Percentiles rank a stretch among this genome's conserved stretches.
Conservation (phyloP, 164 flowering plant genomes). For the Nelumbo lutea region DNA sequence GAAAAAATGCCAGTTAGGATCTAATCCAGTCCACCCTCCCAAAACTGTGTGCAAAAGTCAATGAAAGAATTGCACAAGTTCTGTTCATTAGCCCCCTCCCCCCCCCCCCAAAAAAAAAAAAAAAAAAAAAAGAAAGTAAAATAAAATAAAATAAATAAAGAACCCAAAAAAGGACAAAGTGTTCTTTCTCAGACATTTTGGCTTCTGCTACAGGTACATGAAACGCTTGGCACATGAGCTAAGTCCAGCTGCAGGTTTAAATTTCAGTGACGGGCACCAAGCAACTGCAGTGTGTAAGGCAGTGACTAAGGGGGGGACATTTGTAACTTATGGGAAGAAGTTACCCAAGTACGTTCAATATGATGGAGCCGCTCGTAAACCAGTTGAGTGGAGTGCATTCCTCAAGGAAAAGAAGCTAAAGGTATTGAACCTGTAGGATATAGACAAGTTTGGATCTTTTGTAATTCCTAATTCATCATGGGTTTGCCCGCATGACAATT, state of each 20-base stretch:
- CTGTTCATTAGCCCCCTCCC: too few species aligned
- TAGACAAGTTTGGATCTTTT: not conserved
- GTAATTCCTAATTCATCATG: too few species aligned
- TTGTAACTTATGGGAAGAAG: constrained; percentile 22
- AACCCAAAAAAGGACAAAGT: too few species aligned
- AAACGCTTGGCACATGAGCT: constrained; percentile 18
- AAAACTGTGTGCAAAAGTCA: too few species aligned
- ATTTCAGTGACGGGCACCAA: constrained; percentile 19
- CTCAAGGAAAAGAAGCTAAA: constrained; percentile 27
- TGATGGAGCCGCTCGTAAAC: constrained; percentile 23
- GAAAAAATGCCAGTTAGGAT: too few species aligned
- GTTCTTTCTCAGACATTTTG: not conserved
- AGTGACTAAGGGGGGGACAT: constrained; percentile 19
- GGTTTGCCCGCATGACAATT: too few species aligned
- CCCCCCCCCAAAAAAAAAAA: too few species aligned
- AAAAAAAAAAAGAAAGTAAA: too few species aligned
- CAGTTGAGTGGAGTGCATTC: constrained; percentile 25
- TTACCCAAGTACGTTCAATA: constrained; percentile 21
- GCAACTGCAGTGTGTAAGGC: constrained; percentile 26
- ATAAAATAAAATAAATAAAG: too few species aligned
- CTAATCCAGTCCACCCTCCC: too few species aligned
- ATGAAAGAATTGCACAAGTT: too few species aligned
- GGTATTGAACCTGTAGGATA: constrained; percentile 12
- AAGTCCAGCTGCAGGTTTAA: constrained; percentile 19
- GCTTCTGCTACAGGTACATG: constrained; percentile 12